These are phyloP conservation scores for Sherardia arvensis DNA, from an alignment of 257 asterid genomes.

Conservation along the genomic window DNA sequence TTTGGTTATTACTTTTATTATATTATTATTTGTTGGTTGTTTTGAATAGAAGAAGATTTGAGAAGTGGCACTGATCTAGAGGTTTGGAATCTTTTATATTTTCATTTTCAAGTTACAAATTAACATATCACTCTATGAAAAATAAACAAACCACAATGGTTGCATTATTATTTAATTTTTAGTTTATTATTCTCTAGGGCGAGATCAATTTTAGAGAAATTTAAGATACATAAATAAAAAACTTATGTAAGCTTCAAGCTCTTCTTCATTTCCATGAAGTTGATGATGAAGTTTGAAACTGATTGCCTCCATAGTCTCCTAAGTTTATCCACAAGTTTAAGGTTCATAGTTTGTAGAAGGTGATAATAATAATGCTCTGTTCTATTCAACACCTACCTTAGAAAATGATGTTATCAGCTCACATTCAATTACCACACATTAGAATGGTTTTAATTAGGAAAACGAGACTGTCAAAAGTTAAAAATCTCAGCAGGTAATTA, in stretches of 20 bases:
- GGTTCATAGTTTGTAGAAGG: not conserved
- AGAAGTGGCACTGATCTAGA: not conserved
- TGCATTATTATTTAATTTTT: too few species aligned
- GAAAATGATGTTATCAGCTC: slow-evolving; percentile 23
- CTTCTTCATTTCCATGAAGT: slow-evolving; percentile 26
- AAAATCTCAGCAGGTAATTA: not conserved
- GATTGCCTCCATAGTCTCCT: not conserved
- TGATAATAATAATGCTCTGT: slow-evolving; percentile 11
- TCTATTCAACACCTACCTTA: slow-evolving; percentile 49
- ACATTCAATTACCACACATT: not conserved
- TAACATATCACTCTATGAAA: too few species aligned
- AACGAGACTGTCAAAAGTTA: not conserved
- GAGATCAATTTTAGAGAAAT: not conserved
- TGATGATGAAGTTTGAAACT: slow-evolving; percentile 22
- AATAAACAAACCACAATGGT: too few species aligned
- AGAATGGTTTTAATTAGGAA: not conserved
- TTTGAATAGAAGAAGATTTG: not conserved
- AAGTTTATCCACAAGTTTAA: not conserved
- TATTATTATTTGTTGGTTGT: slow-evolving; percentile 1
- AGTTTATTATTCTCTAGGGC: not conserved
- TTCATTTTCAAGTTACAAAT: too few species aligned
- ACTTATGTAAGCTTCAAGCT: slow-evolving; percentile 25
- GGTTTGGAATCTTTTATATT: not conserved
- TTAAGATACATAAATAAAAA: too few species aligned
- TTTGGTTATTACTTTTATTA: not conserved